Evolutionary conservation across 1,139 yeast species (phyloP), one percentile per base, ranked within the genome.

Genomic region (Hyphopichia khmerensis): DNA sequence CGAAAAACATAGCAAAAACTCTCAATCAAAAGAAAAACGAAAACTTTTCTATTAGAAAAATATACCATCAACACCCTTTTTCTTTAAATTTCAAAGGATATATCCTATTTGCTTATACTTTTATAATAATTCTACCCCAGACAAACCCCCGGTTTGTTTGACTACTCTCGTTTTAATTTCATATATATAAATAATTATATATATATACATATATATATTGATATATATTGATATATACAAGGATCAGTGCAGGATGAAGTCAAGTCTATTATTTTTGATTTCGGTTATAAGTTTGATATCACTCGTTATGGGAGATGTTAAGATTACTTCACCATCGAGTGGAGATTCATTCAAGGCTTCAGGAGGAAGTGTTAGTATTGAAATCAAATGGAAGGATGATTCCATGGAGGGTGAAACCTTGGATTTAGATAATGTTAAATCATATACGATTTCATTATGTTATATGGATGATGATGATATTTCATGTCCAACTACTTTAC

Each of bases 321-420:
- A 75, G 10, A 56, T 86, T 35, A 62, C 76, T 2, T 51, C 72
- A 2, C 93, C 95, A 0, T 50, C 55, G 2, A 45, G 64, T 3
- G 85, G 82, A 4, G 58, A 66, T n/a, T 51, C 78, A 1, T 83
- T 54, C 55, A 57, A 77, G 1, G 88, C 72, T 0, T 59, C 78
- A 3, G 72, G 78, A 4, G 80, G 81, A 2, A 41, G 60, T 1
- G 82, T 73, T 9, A 41, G 67, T 0, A 60, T 91, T 33, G 58
- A 67, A 1, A 49, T 91, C 33, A 51, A 64, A 29, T 90, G 96
- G 95, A 60, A 65, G 5, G 93, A 87, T 51, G 72, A 65, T 43
- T 62, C 64, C 15, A 70, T 71, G 40, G 76, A 71, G 23, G 52
- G 54, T 4, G 88, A 87, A 1, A 57, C 55, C 23, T 51, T 53